Evolutionary conservation across 768 basidiomycete species (phyloP), one percentile per base, ranked within the genome.

Genomic region (Leccinum sublutescens): DNA sequence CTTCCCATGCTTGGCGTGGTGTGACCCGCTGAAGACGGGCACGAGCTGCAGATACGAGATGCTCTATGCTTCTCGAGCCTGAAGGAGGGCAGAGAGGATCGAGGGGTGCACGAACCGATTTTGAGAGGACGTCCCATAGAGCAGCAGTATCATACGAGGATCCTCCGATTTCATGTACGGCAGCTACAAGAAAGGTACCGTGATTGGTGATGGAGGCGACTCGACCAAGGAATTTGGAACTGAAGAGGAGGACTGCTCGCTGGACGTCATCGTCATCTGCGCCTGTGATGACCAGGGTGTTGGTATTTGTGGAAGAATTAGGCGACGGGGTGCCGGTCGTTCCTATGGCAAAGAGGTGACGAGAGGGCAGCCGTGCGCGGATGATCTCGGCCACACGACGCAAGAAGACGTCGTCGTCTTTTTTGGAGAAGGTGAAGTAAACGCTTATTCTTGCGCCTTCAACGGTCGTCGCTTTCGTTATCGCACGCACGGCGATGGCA

Each of bases 221-320:
- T 12, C 87, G 80, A 3, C 85, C 85, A n/a, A 87, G 75, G 67
- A 92, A 88, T 68, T 91, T 91, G 36, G 87, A 80, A 54, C 77
- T 78, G 14, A 81, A 78, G 54, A 91, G 82, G 8, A 89, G 79
- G 25, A 83, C 78, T 1, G 88, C 88, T 21, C 87, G 83, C 54
- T 86, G 82, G n/a, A 90, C 79, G 52, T 82, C 80, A 9, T 81
- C 79, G 11, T 76, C 71, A 1, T 80, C 78, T 7, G 86, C 83
- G 9, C 83, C 83, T 52, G 79, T 81, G 55, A 91, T 77, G 55
- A 90, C 75, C 12, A 91, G 75, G 3, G 79, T 76, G 61, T 80
- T 82, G 59, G 71, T 57, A 10, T 67, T 62, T 8, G 64, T 63
- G 43, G 56, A 6, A 15, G 64, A 64, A 2, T 78, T 69, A 6